Evolutionary conservation across 345 rosid species (phyloP).

Genomic region (Raphanus raphanistrum): DNA sequence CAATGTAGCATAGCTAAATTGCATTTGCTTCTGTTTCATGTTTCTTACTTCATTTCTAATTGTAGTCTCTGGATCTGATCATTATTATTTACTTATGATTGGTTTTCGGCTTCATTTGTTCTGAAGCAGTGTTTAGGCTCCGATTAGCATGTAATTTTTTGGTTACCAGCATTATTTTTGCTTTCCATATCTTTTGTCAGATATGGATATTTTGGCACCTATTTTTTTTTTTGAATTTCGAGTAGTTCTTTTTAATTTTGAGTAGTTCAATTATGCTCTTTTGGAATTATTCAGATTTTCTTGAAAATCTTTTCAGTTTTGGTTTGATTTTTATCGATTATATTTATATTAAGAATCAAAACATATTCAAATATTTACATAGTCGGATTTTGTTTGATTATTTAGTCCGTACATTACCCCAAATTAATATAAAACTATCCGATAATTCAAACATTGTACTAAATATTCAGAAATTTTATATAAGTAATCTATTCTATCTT

Average conservation of each 20-base stretch:
- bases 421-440: background rate
- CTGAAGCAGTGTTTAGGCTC: background rate
- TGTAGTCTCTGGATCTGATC: background rate
- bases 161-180: background rate
- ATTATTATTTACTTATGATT: background rate
- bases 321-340: background rate
- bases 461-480: no score
- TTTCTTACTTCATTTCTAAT: background rate
- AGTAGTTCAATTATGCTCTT: background rate
- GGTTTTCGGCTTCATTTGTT: background rate
- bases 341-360: background rate
- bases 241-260: background rate
- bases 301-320: background rate
- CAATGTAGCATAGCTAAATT: background rate
- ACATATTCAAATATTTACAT: background rate
- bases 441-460: background rate
- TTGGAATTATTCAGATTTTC: background rate
- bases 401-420: background rate
- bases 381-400: background rate
- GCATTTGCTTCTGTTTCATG: background rate
- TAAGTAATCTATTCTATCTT: background rate
- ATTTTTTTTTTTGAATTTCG: background rate
- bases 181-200: background rate
- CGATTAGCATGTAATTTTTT: background rate
- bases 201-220: background rate